Evolutionary conservation across 768 basidiomycete genomes (phyloP), one percentile per base, ranked within the genome.

Genomic region (Dentipellis sp.): DNA sequence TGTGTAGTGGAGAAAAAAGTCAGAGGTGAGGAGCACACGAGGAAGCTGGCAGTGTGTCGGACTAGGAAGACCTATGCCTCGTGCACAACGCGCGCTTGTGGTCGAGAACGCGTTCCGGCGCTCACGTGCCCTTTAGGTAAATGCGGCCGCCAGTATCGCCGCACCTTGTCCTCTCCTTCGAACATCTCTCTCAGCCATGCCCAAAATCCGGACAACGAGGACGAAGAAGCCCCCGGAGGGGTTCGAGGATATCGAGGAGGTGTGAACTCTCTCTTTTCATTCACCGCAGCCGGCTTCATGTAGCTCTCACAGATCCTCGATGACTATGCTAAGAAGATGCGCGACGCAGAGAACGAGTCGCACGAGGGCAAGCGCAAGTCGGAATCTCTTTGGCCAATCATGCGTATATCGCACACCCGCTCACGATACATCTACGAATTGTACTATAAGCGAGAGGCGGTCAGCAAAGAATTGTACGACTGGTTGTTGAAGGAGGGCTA

Each of bases 261-360:
- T 90, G 63, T 19, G 83, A 68, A 52, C 39, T 14, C 2, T 17
- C 12, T 35, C 14, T 54, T 37, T 21, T 39, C 3, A 36, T 14
- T 22, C n/a, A 16, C 37, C 37, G 17, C 10, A n/a, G 4, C 6
- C 21, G 19, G n/a, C 23, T 42, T 54, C 11, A 61, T 47, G 10
- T 12, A 9, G 16, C 14, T 42, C 12, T 56, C 37, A 16, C 58
- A 95, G 88, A 86, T 97, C 63, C 86, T 98, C 62, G 97, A 98
- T 63, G 97, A 98, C 72, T 99, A 98, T 69, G 90, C 91, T 46
- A 91, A 93, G 76, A 98, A 97, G 76, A 99, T 99, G 97, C 78
- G 97, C 54, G 97, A 99, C 71, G 97, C 91, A 1, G 97, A 99
- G 78, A 97, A 94, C 66, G 97, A 99, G 73, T 85, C 87, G 1